A percentile compares a stretch with the other conserved stretches of the same genome.
Evolutionary conservation across 2,329 filamentous ascomycete genomes (phyloP).

Genomic region (Stagonosporopsis rhizophila): DNA sequence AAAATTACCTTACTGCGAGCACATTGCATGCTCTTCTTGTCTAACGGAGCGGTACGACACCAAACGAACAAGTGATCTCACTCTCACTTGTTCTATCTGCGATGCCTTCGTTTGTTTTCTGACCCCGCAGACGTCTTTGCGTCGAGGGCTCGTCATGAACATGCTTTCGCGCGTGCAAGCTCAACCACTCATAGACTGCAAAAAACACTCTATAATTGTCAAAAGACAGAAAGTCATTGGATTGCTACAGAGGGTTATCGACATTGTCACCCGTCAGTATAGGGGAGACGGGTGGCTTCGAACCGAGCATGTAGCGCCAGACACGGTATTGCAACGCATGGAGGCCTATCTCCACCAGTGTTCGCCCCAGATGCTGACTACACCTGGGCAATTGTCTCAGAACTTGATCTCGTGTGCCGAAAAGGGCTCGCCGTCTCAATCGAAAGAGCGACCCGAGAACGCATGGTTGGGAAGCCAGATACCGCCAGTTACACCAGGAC

Average conservation of each 20-base stretch:
- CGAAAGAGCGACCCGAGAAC: not conserved
- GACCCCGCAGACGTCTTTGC: not conserved
- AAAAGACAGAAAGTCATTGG: not conserved
- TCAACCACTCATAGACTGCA: not conserved
- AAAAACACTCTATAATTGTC: not conserved
- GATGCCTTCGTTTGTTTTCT: not conserved
- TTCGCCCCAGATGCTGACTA: not conserved
- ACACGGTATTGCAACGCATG: not conserved
- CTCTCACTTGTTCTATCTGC: not conserved
- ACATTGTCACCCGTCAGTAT: not conserved
- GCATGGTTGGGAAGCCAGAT: not conserved
- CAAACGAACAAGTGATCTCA: not conserved
- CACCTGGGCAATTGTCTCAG: not conserved
- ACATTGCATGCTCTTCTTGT: not conserved
- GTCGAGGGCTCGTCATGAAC: not conserved
- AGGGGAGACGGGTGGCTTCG: not conserved
- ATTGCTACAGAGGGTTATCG: not conserved
- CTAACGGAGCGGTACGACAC: not conserved
- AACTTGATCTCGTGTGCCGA: not conserved
- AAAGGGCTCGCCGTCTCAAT: not conserved
- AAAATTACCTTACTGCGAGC: not conserved
- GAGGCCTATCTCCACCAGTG: not conserved
- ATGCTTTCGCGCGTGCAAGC: not conserved
- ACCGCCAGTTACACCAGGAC: not conserved
- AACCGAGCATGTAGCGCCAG: not conserved